Evolutionary conservation across 2,329 filamentous ascomycete species (phyloP), one percentile per base, ranked within the genome.

Genomic region (Cladosporium phlei): DNA sequence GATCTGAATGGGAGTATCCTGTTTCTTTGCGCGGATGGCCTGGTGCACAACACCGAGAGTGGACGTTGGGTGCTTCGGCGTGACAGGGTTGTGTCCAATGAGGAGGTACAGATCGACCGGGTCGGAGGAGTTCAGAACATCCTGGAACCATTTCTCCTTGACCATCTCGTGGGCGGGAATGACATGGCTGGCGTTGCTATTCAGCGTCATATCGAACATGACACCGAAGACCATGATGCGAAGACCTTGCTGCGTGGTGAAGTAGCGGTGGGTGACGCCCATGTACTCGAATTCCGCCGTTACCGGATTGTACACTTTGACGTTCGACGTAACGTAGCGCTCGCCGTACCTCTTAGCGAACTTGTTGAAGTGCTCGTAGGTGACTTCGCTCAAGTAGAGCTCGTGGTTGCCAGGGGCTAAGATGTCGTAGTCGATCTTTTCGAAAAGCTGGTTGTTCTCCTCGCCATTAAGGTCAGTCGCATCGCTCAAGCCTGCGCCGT

Each of bases 91-190:
- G 62, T 86, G 82, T 1, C 82, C 82, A 29, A 81, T 69, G 9
- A 86, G 63, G 16, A 85, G 54, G 54, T 83, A 85, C 9, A 83
- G 57, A 58, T 86, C 82, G 32, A 85, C 73, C 2, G 79, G 75
- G 32, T 80, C 63, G 3, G 66, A 66, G 50, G 61, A 68, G 47
- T 76, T 73, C 46, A 85, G 66, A 11, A 78, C 77, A 34, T 80
- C 69, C 7, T 68, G 59, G 63, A 85, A 85, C 80, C 80, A 85
- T 2, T 65, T 55, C 61, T 83, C 68, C 44, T 76, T 67, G 20
- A 76, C 69, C 56, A 75, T 66, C 19, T 70, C 64, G 3, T 69
- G 69, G 7, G 79, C 77, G 22, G 73, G 75, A 30, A 76, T 80
- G 22, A 83, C 74, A 49, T 77, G 76, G n/a, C 77, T 76, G 5